Base-by-base conservation (phyloP, 2,329 filamentous ascomycete genomes). In the Penicillium oxalicum region DNA sequence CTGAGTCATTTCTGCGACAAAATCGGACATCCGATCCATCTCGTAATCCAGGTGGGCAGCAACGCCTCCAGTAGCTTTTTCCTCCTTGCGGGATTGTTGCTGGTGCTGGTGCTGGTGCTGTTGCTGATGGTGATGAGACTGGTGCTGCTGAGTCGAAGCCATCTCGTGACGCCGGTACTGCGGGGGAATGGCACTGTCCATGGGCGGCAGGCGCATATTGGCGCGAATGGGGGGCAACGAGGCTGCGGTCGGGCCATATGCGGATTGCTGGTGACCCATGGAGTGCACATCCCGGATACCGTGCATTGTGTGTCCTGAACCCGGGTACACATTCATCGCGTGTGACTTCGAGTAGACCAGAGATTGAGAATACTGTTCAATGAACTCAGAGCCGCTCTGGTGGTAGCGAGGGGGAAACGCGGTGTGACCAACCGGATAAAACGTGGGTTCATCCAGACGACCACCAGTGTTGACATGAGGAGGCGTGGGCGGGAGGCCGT, bases 1-100 rank as follows among this genome's bases (percentile, higher is more conserved):
- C 70, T 86, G 78, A 52, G 90, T 83, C 83, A 91, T 94, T 67
- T 95, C 88, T 54, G 88, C 86, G 66, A 95, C 90, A 71, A 95
- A 96, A 68, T 95, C 89, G 55, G 89, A 86, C 91, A 95, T 96
- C 70, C 87, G 78, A 67, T 95, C 89, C 82, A 95, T 91, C 72
- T 95, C 90, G 70, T 96, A 96, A 76, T 95, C 91, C 71, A 96
- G 82, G 73, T 94, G 87, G 63, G 89, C 89, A 61, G 91, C 93
- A 35, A 96, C 91, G 61, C 91, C 91, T 67, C 91, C 90, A 47
- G 80, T 80, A n/a, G 80, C 73, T 67, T 83, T 84, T 59, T 84
- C 81, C 60, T 84, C 81, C 67, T 83, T 84, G 26, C 63, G 67
- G 27, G 52, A 63, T 45, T 67, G 61, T 49, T 70, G 66, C 32